Evolutionary conservation across 768 basidiomycete genomes (phyloP), one percentile per base, ranked within the genome.

Genomic region (Lyophyllum shimeji): DNA sequence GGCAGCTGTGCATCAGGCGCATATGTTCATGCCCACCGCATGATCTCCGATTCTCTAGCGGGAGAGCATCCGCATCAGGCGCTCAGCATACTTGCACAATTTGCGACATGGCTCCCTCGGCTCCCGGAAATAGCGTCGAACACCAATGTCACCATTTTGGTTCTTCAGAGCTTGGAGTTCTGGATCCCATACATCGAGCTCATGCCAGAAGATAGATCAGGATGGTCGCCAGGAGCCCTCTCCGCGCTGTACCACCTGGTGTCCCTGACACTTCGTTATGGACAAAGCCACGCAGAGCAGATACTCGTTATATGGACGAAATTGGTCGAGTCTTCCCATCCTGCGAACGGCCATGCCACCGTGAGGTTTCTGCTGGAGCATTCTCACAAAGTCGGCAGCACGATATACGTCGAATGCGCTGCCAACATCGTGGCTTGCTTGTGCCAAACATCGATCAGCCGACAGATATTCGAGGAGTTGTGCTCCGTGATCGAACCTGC

Each of bases 311-410:
- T 96, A 27, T 95, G 95, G 90, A 77, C 80, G 7, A 84, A 85
- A 53, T 74, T 96, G 13, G 89, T 93, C 4, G 89, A 89, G 23
- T 74, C 82, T 2, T 85, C 87, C 23, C 77, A 85, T 61, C 79
- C 85, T 52, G 77, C 81, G 21, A 93, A 94, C 57, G 89, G 90
- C 1, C 88, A 86, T 52, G 90, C 91, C 2, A 77, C 93, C 15
- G 78, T 90, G 47, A 82, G 87, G 27, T 98, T 93, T 70, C 76
- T 98, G 2, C 76, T 96, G 33, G 92, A 94, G 61, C 93, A 96
- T 63, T 90, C 92, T 0, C 85, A 89, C 60, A 90, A 89, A 68
- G 86, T 95, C 42, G 87, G 89, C 37, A 93, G 84, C 60, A 78
- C 81, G 4, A 81, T 84, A 15, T 95, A 92, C 69, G 82, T 96